phyloP scores from a whole-genome alignment of 148 eudicot genomes.

The Rhododendron ovatum region DNA sequence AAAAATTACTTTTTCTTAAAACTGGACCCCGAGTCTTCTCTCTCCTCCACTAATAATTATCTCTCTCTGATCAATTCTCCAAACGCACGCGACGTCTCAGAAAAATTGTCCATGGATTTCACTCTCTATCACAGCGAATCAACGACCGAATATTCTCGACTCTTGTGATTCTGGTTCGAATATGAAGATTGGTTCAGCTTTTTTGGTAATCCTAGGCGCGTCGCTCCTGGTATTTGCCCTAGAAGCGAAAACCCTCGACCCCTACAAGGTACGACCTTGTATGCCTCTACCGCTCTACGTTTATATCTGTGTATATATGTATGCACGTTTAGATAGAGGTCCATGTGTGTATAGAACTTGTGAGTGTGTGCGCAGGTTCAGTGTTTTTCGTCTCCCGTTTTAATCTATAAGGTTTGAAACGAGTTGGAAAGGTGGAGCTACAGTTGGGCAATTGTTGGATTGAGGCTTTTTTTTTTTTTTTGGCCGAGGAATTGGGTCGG shows the following conservation, averaged over 20 bases:
- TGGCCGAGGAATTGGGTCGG: no score
- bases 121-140: no score
- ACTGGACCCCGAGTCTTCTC: neutral
- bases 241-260: slow-evolving; percentile 22
- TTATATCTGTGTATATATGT: neutral
- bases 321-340: neutral
- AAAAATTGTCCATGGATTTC: neutral
- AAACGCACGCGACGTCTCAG: neutral
- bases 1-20: no score
- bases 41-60: no score
- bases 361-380: neutral
- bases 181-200: slow-evolving; percentile 33
- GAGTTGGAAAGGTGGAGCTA: neutral
- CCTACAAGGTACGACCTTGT: slow-evolving; percentile 11
- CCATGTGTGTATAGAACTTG: neutral
- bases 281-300: neutral
- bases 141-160: no score
- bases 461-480: no score
- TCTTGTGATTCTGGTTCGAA: neutral
- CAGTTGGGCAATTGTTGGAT: neutral
- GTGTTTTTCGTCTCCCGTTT: neutral
- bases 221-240: slow-evolving; percentile 27
- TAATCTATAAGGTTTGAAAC: neutral
- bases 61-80: neutral
- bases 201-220: slow-evolving; percentile 17